Conservation (phyloP, 495 filamentous ascomycete genomes). For the Podospora pseudopauciseta region DNA sequence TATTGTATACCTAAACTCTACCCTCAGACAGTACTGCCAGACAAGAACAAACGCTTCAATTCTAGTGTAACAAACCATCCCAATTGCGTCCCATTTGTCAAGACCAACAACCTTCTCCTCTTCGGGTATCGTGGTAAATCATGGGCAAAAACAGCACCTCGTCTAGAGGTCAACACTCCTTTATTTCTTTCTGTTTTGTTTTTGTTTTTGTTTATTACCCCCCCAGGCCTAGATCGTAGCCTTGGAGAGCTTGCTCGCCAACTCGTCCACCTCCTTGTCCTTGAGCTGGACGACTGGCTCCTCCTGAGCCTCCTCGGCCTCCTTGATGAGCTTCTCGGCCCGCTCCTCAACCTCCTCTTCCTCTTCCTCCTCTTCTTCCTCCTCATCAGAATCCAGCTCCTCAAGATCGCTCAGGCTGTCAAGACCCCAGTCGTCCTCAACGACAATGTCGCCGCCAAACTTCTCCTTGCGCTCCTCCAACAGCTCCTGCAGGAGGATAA, state of each 20-base stretch:
- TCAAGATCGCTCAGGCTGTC: slow-evolving; percentile 83
- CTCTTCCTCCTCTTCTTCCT: slow-evolving; percentile 68
- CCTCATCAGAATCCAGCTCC: slow-evolving; percentile 68
- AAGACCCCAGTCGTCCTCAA: slow-evolving; percentile 74
- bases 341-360: slow-evolving; percentile 53
- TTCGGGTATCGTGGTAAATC: slow-evolving; percentile 29
- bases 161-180: background rate
- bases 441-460: slow-evolving; percentile 53
- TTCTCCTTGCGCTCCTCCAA: slow-evolving; percentile 59
- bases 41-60: background rate
- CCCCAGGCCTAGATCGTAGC: slow-evolving; percentile 44
- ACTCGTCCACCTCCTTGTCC: slow-evolving; percentile 75
- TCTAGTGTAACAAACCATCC: slow-evolving; percentile 9
- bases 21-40: too few species aligned
- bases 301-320: slow-evolving; percentile 69
- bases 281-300: slow-evolving; percentile 67
- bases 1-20: too few species aligned
- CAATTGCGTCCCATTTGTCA: background rate
- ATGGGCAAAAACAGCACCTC: background rate
- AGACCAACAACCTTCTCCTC: slow-evolving; percentile 17
- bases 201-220: background rate
- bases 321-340: slow-evolving; percentile 62
- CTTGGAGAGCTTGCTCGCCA: slow-evolving; percentile 71
- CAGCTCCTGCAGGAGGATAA: slow-evolving; percentile 47
- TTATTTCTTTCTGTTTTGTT: slow-evolving; percentile 6